Base-by-base conservation (phyloP, 257 asterid genomes). In the Lavandula angustifolia region DNA sequence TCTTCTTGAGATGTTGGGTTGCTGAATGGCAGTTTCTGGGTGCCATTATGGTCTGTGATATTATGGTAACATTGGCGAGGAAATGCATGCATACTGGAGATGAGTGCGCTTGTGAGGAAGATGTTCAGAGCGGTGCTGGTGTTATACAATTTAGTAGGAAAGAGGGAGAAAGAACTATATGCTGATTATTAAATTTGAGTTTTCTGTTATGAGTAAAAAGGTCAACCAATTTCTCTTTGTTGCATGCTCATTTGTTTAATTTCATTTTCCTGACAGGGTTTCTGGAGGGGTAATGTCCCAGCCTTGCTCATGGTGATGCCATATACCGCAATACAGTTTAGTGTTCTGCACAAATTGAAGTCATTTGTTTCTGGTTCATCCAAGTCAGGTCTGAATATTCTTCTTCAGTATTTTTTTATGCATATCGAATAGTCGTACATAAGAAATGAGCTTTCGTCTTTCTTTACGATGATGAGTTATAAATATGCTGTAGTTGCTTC, bases 221-320 rank as follows among this genome's bases (percentile, higher is more conserved):
- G n/a, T 22, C 27, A 63, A 37, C 42, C 42, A 9, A 3, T 16
- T 40, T 35, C 32, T 13, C 32, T 47, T 56, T 49, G 43, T 43
- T 50, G 43, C 70, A 9, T 65, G 6, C 35, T 41, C 33, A 41
- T 54, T 27, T 32, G 7, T 50, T 72, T 48, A 51, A 7, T 71
- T 49, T 37, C 22, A 43, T 64, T 1, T 38, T 75, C 64, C 46
- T 13, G 11, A 51, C 76, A 92, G 98, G 96, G 96, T 3, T 92
- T 89, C 75, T 92, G 98, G 98, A 83, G 98, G 75, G 98, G 98
- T 51, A 92, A 92, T 40, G 96, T 92, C 32, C 98, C 96, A 3
- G 98, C 96, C 60, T 76, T 92, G 73, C 89, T 92, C 68, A 92
- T 92, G 98, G 96, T 85, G 70, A 87, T 89, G 98, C 96, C 96